Evolutionary conservation across 2,329 filamentous ascomycete species (phyloP), one percentile per base, ranked within the genome.

Genomic region (Anisogramma anomala): DNA sequence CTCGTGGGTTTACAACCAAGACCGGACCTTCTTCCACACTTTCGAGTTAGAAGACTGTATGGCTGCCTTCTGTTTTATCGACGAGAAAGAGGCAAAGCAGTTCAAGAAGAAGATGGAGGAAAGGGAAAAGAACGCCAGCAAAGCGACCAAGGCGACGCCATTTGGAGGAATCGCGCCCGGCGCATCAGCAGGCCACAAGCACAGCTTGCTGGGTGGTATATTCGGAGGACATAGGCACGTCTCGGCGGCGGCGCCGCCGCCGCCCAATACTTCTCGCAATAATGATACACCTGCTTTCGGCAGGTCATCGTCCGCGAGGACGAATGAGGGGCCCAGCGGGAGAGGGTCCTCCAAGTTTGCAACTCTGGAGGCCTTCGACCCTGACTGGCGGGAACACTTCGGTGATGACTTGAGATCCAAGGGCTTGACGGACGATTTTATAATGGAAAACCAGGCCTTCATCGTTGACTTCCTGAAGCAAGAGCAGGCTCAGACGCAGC

Each of bases 81-180:
- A 96, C 60, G 91, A 96, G 67, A 96, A 95, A 63, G 91, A 98
- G 66, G 91, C 91, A 25, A 93, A 85, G 64, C 84, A 85, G 45
- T 96, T 98, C 66, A 81, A 88, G 63, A 94, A 95, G 72, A 96
- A 95, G 69, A 84, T 98, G 74, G 82, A 91, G 53, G 88, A 95
- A 57, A 74, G 88, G 50, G 88, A 96, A 65, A 95, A 94, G 74
- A 88, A 89, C 64, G 89, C 87, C 30, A 89, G 82, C 65, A 93
- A 93, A 66, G 79, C 81, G 48, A 95, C 88, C 3, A 79, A 70
- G 58, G 72, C 77, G 48, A 89, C 83, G 25, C 81, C 84, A 0
- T 94, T 94, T 53, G 76, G 72, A 42, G 72, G 72, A 36, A 50
- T 61, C 23, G 55, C 60, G 17, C 64, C 65, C 33, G 58, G 59